Evolutionary conservation across 441 rosid species (phyloP).

Genomic region (Flueggea neowawraea): DNA sequence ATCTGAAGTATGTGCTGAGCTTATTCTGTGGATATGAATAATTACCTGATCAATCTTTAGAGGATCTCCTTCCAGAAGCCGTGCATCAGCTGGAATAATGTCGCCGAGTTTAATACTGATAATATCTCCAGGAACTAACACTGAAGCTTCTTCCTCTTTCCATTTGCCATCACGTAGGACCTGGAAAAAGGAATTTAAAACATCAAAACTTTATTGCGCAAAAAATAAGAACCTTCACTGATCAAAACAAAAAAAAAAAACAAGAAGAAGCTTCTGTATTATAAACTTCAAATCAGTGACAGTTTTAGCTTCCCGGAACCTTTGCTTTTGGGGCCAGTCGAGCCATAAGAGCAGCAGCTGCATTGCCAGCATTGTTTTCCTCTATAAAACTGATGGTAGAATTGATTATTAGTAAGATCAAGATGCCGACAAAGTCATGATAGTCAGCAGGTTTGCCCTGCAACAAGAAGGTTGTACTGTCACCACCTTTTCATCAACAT

Average conservation of each 20-base stretch:
- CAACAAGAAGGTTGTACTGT: no score
- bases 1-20: no score
- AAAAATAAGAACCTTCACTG: no score
- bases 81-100: conserved; percentile 60
- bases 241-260: no score
- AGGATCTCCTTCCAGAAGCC: conserved; percentile 65
- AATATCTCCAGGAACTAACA: conserved; percentile 82
- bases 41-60: conserved; percentile 63
- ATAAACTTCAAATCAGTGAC: no score
- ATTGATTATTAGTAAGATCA: conserved; percentile 68
- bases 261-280: no score
- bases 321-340: conserved; percentile 93
- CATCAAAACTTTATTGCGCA: no score
- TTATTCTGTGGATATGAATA: not conserved
- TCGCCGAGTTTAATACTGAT: conserved; percentile 53
- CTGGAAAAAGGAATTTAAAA: conserved; percentile 19
- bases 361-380: conserved; percentile 97
- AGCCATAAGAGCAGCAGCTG: conserved; percentile 99
- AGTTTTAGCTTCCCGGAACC: conserved; percentile 30
- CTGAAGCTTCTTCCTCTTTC: conserved; percentile 76
- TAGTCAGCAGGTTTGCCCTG: conserved; percentile 73
- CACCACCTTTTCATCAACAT: no score
- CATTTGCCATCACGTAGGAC: conserved; percentile 82
- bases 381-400: conserved; percentile 92
- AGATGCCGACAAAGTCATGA: conserved; percentile 92